phyloP scores from a whole-genome alignment of 495 filamentous ascomycete genomes.

The Trichoderma virens region DNA sequence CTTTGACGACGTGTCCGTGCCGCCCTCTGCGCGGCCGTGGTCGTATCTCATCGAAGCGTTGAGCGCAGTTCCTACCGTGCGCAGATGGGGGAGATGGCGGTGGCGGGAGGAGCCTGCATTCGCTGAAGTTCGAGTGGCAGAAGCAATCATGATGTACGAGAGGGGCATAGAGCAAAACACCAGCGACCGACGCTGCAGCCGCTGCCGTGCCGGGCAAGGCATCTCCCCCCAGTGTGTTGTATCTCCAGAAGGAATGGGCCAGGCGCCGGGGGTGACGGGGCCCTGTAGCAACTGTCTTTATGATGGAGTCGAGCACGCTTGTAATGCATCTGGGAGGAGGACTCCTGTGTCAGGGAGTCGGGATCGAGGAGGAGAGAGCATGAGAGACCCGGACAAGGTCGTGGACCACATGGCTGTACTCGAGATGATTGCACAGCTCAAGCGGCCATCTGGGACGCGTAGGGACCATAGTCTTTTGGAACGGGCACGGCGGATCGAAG shows the following conservation, averaged over 20 bases:
- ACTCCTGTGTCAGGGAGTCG: neutral
- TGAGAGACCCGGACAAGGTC: constrained; percentile 1
- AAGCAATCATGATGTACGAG: constrained; percentile 6
- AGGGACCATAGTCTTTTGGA: neutral
- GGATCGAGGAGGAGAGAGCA: neutral
- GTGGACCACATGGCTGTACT: constrained; percentile 2
- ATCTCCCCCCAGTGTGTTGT: neutral
- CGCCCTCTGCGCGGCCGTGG: neutral
- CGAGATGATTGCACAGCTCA: constrained; percentile 6
- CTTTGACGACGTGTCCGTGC: constrained; percentile 5
- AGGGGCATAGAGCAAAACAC: neutral
- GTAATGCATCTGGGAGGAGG: neutral
- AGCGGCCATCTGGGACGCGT: neutral
- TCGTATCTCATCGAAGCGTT: constrained; percentile 1
- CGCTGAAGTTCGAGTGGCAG: neutral
- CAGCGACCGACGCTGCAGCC: neutral
- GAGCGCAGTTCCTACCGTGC: neutral
- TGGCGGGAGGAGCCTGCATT: constrained; percentile 2
- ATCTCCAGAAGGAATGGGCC: neutral
- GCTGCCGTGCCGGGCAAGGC: neutral
- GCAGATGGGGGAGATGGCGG: constrained; percentile 4
- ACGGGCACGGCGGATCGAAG: neutral
- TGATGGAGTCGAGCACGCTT: constrained; percentile 3
- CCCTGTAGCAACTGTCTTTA: constrained; percentile 8
- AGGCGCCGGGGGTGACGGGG: neutral